These are phyloP conservation scores for Diplodia mutila DNA, from an alignment of 2,329 filamentous ascomycete species.

Conservation along the genomic window DNA sequence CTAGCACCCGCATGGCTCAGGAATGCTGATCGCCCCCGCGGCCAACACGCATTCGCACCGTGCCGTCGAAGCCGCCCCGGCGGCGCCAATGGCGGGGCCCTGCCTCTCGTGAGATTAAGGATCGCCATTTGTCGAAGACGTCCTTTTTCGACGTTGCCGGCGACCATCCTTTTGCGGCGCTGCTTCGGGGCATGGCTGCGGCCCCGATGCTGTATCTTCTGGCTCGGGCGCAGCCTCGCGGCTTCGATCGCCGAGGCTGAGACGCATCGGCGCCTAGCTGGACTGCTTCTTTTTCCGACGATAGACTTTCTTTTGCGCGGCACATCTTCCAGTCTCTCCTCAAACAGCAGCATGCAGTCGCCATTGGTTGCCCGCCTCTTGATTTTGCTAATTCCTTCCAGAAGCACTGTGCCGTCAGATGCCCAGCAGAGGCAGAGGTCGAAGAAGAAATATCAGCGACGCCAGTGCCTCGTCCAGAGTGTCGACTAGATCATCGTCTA, in stretches of 20 bases:
- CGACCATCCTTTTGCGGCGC: conserved; percentile 14
- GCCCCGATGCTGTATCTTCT: conserved; percentile 22
- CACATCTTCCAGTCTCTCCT: conserved; percentile 22
- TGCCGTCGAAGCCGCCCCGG: neutral
- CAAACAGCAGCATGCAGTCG: conserved; percentile 26
- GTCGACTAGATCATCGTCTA: conserved; percentile 25
- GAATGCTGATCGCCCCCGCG: conserved; percentile 2
- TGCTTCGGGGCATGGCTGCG: conserved; percentile 7
- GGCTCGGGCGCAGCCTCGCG: conserved; percentile 15
- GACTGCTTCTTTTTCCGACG: conserved; percentile 17
- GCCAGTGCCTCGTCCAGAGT: conserved; percentile 25
- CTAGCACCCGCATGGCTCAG: conserved; percentile 12
- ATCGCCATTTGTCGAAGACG: conserved; percentile 6
- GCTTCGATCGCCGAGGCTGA: conserved; percentile 24
- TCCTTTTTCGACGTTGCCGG: conserved; percentile 7
- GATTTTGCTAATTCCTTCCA: conserved; percentile 23
- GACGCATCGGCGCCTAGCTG: conserved; percentile 25
- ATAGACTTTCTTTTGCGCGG: conserved; percentile 26
- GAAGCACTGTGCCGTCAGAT: conserved; percentile 25
- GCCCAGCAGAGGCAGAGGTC: conserved; percentile 24
- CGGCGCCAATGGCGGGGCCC: conserved; percentile 14
- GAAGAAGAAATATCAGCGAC: conserved; percentile 28
- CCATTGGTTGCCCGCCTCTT: conserved; percentile 24
- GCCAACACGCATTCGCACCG: neutral
- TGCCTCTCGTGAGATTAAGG: conserved; percentile 15